Base-by-base conservation (phyloP, 805 yeast species). In the Middelhovenomyces tepae region DNA sequence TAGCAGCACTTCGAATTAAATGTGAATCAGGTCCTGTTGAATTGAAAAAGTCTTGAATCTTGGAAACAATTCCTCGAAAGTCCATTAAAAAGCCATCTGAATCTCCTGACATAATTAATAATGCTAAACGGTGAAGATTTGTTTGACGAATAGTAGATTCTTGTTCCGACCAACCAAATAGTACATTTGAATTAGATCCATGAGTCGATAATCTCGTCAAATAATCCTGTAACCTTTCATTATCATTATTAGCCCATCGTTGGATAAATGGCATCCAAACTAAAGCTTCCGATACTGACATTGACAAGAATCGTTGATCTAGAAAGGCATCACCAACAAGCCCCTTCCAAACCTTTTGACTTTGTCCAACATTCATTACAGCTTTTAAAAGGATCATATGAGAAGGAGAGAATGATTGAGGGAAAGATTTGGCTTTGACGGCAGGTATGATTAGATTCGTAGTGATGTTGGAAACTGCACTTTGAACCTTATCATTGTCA, bases 161-260 rank as follows among this genome's bases (percentile, higher is more conserved):
- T 10, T 77, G 71, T 36, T 80, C 85, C 39, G 75, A 78, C 75
- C 87, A 78, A 49, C 57, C 51, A 56, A 83, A 84, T 4, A 81
- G 60, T 14, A 77, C 75, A 2, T 80, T 68, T 1, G 76, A 64
- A 26, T 54, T 59, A 15, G 74, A 60, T 3, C 77, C 69, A 34
- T 66, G 65, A 21, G 71, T 52, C 29, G 71, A 67, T 1, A 65
- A 45, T 27, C 59, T 54, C 13, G 46, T 35, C 22, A 72, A 46
- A 21, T 34, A 54, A 9, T 80, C 89, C 1, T 50, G 46, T 34
- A 80, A 49, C 28, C 70, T 71, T 3, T 76, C 86, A 24, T 70
- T 69, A 37, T 80, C 91, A 10, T 60, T 66, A 5, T 61, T 56
- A 3, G 78, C 64, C 94, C 95, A 89, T 8, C 62, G 59, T 16